These are phyloP conservation scores for Limnomonas spitsbergensis DNA, from an alignment of 139 green algal genomes.

Conservation along the genomic window DNA sequence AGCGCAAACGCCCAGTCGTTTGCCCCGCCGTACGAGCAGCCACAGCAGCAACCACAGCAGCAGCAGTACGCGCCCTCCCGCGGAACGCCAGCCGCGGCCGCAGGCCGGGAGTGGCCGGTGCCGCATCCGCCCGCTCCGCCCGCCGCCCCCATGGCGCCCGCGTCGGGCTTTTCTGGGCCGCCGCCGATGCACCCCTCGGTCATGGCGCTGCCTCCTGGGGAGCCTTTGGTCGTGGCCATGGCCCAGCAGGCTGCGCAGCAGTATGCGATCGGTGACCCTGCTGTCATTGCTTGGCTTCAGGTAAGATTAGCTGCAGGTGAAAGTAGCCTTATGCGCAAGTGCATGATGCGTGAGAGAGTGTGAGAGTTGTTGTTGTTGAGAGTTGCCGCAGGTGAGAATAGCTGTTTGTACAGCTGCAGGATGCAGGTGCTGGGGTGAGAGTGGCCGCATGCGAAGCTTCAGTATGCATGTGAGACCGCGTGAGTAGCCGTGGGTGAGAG, in stretches of 20 bases:
- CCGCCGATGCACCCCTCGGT: neutral
- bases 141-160: neutral
- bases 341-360: no score
- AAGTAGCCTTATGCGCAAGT: neutral
- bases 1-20: neutral
- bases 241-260: slow-evolving; percentile 14
- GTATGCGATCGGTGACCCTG: slow-evolving; percentile 1
- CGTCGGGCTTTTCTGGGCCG: neutral
- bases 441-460: no score
- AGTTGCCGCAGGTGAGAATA: no score
- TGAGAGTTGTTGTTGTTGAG: no score
- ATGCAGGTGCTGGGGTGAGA: neutral
- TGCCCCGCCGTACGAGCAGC: neutral
- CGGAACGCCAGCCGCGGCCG: neutral
- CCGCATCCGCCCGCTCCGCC: neutral
- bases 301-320: neutral
- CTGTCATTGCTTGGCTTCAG: slow-evolving; percentile 17
- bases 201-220: neutral
- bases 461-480: no score
- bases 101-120: neutral
- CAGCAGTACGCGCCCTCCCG: neutral
- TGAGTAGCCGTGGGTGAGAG: no score
- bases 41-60: slow-evolving; percentile 8
- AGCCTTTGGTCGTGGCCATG: slow-evolving; percentile 13
- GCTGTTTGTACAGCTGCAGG: neutral